Evolutionary conservation across 768 basidiomycete species (phyloP), one percentile per base, ranked within the genome.

Genomic region (Roridomyces roridus): DNA sequence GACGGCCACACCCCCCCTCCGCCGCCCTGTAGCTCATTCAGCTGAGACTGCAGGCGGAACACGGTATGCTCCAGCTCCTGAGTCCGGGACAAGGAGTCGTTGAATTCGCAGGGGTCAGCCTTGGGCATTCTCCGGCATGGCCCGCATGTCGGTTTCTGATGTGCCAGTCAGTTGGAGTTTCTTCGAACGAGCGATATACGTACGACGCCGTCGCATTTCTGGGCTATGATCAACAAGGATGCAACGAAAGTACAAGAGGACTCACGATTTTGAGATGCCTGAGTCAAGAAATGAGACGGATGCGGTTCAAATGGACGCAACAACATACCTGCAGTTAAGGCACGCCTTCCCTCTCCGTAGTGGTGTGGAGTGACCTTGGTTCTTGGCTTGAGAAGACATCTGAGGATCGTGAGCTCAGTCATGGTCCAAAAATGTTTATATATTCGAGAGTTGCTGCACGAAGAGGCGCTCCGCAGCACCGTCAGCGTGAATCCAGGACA

Each of bases 81-180:
- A 0, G 71, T 79, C 6, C 67, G 68, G 0, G 80, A 71, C 17
- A 64, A 63, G 9, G 68, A 72, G 46, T 79, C 79, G 0, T 71
- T 72, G 52, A 80, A 82, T 65, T 81, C 78, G 53, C 81, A 82
- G 24, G 78, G 76, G 4, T 75, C 77, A 6, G 55, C 61, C 17
- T 75, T 68, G 37, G 75, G 71, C 0, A 72, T 69, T 5, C 76
- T 66, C n/a, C 65, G 56, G 58, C 80, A 81, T 42, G 73, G 78
- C 6, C 71, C 70, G 53, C 80, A 82, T 1, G 55, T 18, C 9
- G 63, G 63, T 5, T 46, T 51, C 57, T 59, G 26, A 14, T n/a
- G 12, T 29, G 36, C 5, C n/a, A 8, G 43, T 36, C 0, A 43
- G 26, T 20, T 5, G 6, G n/a, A 4, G 4, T 21, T 12, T 6